Percentiles rank a stretch among this genome's conserved stretches.
phyloP scores from a whole-genome alignment of 1,284 basidiomycete species.

The Malassezia cuniculi region DNA sequence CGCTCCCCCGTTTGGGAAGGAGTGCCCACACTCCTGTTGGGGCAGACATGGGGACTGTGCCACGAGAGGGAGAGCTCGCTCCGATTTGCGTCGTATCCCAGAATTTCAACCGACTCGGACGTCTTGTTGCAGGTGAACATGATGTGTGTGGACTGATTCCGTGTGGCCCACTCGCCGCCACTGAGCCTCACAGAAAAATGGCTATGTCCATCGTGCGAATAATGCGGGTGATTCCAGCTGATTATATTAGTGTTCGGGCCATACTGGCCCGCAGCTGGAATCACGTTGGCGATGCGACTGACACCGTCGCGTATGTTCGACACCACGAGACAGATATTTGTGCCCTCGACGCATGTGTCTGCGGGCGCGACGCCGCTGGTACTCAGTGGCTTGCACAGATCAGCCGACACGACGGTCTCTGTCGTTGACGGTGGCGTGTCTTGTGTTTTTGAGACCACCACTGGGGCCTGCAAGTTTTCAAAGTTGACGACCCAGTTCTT shows the following conservation, averaged over 20 bases:
- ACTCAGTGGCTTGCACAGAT: constrained; percentile 9
- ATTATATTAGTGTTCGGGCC: no score
- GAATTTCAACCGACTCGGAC: no score
- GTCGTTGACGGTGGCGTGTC: constrained; percentile 18
- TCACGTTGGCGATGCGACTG: constrained; percentile 2
- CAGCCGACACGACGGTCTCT: constrained; percentile 13
- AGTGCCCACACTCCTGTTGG: background rate
- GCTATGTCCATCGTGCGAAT: no score
- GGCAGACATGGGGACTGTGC: background rate
- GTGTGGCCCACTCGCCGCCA: no score
- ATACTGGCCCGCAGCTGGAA: background rate
- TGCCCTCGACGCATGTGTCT: constrained; percentile 1
- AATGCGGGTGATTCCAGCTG: no score
- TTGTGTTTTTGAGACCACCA: no score
- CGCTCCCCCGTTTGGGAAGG: background rate
- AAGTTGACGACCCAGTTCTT: no score
- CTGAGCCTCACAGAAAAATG: background rate
- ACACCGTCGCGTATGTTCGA: background rate
- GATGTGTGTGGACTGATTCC: no score
- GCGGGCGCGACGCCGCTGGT: no score
- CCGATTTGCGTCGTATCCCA: background rate
- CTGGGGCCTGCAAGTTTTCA: no score
- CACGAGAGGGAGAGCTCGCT: background rate
- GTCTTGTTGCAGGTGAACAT: no score
- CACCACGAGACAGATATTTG: constrained; percentile 3